phyloP scores from a whole-genome alignment of 305 asterid genomes.

The Fraxinus sp. region DNA sequence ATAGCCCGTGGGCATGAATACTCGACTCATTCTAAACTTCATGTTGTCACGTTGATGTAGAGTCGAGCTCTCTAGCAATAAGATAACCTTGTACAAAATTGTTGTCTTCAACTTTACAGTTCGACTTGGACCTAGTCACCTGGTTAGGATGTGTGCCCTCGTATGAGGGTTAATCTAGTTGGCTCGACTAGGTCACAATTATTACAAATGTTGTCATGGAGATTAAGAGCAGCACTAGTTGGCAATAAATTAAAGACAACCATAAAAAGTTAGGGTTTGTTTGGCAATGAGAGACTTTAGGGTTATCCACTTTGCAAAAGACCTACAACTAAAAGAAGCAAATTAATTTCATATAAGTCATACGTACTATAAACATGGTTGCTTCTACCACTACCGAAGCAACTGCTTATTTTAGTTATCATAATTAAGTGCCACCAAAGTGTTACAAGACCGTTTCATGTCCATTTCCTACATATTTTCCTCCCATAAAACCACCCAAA shows the following conservation, averaged over 20 bases:
- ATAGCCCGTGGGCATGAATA: neutral
- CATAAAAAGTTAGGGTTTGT: conserved; percentile 7
- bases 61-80: neutral
- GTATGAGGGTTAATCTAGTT: neutral
- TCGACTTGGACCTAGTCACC: neutral
- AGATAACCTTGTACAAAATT: neutral
- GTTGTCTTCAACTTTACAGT: neutral
- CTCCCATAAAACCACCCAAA: conserved; percentile 6
- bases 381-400: conserved; percentile 36
- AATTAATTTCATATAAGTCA: neutral
- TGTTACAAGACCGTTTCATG: neutral
- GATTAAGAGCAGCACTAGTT: too few relatives aligned
- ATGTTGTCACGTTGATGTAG: neutral
- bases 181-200: neutral
- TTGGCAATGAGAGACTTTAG: conserved; percentile 27
- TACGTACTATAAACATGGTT: conserved; percentile 28
- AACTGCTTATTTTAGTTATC: conserved; percentile 26
- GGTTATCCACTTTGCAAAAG: conserved; percentile 17
- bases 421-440: conserved; percentile 5
- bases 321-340: neutral
- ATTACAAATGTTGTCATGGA: too few relatives aligned
- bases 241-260: too few relatives aligned
- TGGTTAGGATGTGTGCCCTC: neutral
- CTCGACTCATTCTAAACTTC: neutral
- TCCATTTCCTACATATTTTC: neutral